Evolutionary conservation across 257 asterid genomes (phyloP).

Genomic region (Echites panduratus): DNA sequence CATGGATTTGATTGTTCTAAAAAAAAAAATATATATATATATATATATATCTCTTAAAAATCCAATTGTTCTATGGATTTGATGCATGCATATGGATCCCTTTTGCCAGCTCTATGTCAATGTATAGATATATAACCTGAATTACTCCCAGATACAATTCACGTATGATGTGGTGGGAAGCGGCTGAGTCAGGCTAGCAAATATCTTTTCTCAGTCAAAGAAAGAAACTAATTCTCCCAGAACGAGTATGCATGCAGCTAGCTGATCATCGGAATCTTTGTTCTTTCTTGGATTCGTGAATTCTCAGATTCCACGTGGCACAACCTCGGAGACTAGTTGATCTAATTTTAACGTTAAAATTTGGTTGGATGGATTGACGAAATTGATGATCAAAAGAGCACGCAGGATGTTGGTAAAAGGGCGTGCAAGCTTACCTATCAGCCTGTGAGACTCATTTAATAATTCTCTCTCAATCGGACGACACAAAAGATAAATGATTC

Average conservation of each 20-base stretch:
- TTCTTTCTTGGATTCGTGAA: no score
- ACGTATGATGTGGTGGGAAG: neutral
- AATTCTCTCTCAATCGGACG: neutral
- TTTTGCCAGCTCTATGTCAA: neutral
- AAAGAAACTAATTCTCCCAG: no score
- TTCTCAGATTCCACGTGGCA: no score
- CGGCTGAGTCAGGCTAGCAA: neutral
- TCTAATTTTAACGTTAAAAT: no score
- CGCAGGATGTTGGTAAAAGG: conserved; percentile 2
- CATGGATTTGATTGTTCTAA: neutral
- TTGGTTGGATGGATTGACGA: neutral
- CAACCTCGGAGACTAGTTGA: no score
- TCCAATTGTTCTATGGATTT: neutral
- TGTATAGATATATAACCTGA: neutral
- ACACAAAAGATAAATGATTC: neutral
- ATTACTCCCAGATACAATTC: neutral
- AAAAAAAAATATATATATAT: no score
- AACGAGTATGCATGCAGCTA: no score
- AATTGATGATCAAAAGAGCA: no score
- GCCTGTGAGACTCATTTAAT: neutral
- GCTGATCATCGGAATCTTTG: no score
- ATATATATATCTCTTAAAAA: neutral
- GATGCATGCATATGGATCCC: neutral
- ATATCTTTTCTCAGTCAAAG: no score
- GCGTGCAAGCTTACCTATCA: neutral